Evolutionary conservation across 2,329 filamentous ascomycete genomes (phyloP), one percentile per base, ranked within the genome.

Genomic region (Diplocarpon rosae): DNA sequence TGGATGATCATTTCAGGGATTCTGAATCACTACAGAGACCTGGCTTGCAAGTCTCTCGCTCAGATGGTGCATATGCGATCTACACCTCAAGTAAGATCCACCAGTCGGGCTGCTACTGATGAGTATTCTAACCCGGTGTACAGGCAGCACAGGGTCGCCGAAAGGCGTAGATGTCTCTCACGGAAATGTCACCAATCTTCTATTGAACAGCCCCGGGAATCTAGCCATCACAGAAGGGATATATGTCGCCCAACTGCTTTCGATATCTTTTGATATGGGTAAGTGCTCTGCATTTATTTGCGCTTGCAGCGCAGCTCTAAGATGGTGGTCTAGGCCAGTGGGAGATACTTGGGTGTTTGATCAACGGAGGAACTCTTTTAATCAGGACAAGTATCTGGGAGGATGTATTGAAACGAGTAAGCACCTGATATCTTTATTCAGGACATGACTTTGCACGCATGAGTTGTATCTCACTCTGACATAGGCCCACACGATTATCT

Each of bases 111-210:
- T 12, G n/a, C 30, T 32, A 5, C 30, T 32, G 30, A 32, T 32
- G 5, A 5, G 30, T 3, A 5, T 32, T 45, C 43, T 51, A 9
- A 51, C 27, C n/a, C 11, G 14, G 35, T 47, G 20, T 20, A 51
- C 15, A 60, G 59, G 59, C 32, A 78, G 73, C 12, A 93, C 87
- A 0, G 88, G 88, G 36, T 72, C 83, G 6, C 88, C 88, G 40
- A 95, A 95, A 71, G 88, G 88, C 59, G 88, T 92, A 8, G 71
- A 78, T 56, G 66, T 78, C 16, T 69, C 67, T 14, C 76, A 80
- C 48, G 59, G 58, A 30, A 74, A 75, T 51, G 70, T 77, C 14
- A 66, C 69, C 13, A 78, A 78, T 56, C 62, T 75, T 10, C 60
- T 77, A 5, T 68, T 70, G 44, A 57, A 69, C 20, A 64, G 66